phyloP scores from a whole-genome alignment of 345 rosid genomes.

The Moricandia moricandioides region DNA sequence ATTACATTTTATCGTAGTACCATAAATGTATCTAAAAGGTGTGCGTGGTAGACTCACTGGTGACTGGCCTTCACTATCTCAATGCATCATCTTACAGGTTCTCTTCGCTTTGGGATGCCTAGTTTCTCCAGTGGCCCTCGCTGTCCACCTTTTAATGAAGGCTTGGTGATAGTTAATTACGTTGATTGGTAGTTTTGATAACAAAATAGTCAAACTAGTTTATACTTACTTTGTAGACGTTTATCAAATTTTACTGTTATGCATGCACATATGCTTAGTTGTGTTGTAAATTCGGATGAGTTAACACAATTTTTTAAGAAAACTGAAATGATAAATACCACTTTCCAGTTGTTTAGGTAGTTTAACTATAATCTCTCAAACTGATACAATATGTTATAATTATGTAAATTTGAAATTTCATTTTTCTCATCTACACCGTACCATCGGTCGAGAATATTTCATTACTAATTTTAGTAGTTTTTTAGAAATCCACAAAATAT shows the following conservation, averaged over 20 bases:
- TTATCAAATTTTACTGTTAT: not conserved
- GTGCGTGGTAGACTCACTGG: not conserved
- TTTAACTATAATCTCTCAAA: not conserved
- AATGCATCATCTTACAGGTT: not conserved
- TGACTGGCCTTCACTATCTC: not conserved
- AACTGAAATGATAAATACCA: not conserved
- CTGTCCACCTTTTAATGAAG: not conserved
- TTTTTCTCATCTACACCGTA: not conserved
- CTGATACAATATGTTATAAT: not conserved
- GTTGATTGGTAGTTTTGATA: not conserved
- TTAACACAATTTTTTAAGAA: not conserved
- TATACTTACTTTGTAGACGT: not conserved
- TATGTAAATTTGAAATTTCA: not conserved
- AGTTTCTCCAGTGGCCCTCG: constrained; percentile 16
- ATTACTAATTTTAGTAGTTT: not conserved
- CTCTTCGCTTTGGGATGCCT: constrained; percentile 4
- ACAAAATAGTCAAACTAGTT: not conserved
- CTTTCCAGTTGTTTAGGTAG: not conserved
- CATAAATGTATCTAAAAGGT: not conserved
- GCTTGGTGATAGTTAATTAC: not conserved
- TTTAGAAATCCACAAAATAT: not conserved
- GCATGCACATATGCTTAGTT: not conserved
- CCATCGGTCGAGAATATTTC: not conserved
- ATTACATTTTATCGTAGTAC: not conserved
- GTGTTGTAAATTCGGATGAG: too few relatives aligned